Percentiles rank a stretch among this genome's conserved stretches.
Evolutionary conservation across 495 filamentous ascomycete genomes (phyloP).

Genomic region (Delitschia confertaspora): DNA sequence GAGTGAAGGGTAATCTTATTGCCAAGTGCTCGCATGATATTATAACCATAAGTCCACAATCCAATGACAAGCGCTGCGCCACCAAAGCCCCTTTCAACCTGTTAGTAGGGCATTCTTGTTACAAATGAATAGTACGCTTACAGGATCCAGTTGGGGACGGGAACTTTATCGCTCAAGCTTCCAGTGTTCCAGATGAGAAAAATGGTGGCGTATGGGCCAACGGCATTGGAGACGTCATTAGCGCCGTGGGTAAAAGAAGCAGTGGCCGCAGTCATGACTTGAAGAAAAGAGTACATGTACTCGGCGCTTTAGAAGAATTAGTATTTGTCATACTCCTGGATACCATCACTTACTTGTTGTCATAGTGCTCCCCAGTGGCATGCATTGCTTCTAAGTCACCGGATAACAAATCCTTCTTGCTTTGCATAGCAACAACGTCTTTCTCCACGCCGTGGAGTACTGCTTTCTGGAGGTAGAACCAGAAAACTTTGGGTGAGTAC

Average conservation of each 20-base stretch:
- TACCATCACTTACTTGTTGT: conserved; percentile 44
- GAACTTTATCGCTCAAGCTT: conserved; percentile 40
- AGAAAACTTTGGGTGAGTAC: conserved; percentile 11
- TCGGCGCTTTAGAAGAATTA: conserved; percentile 44
- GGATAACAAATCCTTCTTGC: conserved; percentile 16
- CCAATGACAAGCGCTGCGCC: conserved; percentile 47
- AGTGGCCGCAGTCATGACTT: conserved; percentile 63
- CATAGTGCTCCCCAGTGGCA: conserved; percentile 51
- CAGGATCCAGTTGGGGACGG: conserved; percentile 46
- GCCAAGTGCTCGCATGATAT: conserved; percentile 58
- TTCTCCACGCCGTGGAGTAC: conserved; percentile 26
- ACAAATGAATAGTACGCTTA: conserved; percentile 6
- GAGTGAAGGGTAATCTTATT: conserved; percentile 62
- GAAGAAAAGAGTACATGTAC: conserved; percentile 64
- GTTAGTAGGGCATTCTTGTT: conserved; percentile 41
- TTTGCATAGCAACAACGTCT: conserved; percentile 24
- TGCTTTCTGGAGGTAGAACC: conserved; percentile 8
- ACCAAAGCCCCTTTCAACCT: no score
- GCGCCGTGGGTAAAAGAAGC: conserved; percentile 70
- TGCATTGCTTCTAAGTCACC: conserved; percentile 40
- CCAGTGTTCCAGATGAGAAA: conserved; percentile 57
- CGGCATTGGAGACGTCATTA: conserved; percentile 69
- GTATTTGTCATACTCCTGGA: no score
- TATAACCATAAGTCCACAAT: conserved; percentile 56
- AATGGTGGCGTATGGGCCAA: conserved; percentile 62